Evolutionary conservation across 2,329 filamentous ascomycete genomes (phyloP).

Genomic region (Diaporthe sp.): DNA sequence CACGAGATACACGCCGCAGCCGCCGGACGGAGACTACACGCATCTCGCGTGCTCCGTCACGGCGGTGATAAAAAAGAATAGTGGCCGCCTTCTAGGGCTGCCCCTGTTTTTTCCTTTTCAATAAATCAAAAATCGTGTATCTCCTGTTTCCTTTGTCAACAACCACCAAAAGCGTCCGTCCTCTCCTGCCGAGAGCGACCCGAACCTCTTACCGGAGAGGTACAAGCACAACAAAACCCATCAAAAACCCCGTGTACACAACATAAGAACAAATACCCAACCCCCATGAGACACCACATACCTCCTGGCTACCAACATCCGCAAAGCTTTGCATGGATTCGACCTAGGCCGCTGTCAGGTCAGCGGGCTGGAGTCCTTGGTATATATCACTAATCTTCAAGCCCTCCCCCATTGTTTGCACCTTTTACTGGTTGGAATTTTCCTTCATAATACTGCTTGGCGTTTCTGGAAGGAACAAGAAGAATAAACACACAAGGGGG

Average conservation of each 20-base stretch:
- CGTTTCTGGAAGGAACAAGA: conserved; percentile 30
- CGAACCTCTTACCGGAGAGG: conserved; percentile 41
- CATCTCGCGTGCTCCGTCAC: conserved; percentile 39
- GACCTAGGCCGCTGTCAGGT: conserved; percentile 21
- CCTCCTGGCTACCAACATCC: conserved; percentile 22
- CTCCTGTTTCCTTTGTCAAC: conserved; percentile 37
- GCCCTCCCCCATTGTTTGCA: background rate
- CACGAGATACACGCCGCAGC: conserved; percentile 51
- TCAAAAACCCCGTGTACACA: conserved; percentile 7
- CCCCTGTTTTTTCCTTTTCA: background rate
- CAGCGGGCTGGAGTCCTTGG: conserved; percentile 24
- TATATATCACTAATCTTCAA: conserved; percentile 39
- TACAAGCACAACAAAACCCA: conserved; percentile 34
- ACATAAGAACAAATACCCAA: conserved; percentile 6
- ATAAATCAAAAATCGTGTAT: conserved; percentile 34
- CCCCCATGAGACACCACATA: background rate
- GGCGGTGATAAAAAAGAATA: conserved; percentile 36
- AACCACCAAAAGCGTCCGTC: conserved; percentile 41
- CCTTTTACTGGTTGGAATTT: background rate
- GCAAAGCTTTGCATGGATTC: conserved; percentile 25
- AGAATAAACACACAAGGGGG: background rate
- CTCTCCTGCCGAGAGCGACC: conserved; percentile 40
- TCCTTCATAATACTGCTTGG: conserved; percentile 29
- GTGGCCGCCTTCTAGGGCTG: conserved; percentile 30
- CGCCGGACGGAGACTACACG: conserved; percentile 41